phyloP scores from a whole-genome alignment of 257 asterid genomes.

The Nicotiana noctiflora region DNA sequence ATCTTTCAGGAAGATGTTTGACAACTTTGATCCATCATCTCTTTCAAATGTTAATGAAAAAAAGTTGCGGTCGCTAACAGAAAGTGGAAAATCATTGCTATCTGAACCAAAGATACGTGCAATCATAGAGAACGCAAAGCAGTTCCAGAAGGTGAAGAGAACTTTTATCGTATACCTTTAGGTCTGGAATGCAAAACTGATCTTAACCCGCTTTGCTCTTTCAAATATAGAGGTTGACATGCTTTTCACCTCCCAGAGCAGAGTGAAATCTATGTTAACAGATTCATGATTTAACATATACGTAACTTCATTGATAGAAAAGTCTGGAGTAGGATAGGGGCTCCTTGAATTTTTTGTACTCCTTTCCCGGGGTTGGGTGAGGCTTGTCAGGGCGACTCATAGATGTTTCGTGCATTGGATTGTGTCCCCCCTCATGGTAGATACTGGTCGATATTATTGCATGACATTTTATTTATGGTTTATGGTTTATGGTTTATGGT shows the following conservation, averaged over 20 bases:
- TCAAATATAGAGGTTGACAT: neutral
- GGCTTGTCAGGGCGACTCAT: too few species aligned
- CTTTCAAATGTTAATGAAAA: slow-evolving; percentile 54
- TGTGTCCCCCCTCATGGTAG: too few species aligned
- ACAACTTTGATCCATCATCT: slow-evolving; percentile 53
- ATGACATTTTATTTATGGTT: too few species aligned
- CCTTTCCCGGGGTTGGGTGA: too few species aligned
- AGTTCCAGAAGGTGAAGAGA: slow-evolving; percentile 51
- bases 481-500: too few species aligned
- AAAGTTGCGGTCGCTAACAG: slow-evolving; percentile 32
- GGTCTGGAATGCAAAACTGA: neutral
- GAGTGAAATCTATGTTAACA: neutral
- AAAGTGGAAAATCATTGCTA: slow-evolving; percentile 44
- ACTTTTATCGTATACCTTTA: neutral
- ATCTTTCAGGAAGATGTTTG: slow-evolving; percentile 51
- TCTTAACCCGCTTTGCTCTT: neutral
- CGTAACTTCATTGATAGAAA: neutral
- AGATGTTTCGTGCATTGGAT: too few species aligned
- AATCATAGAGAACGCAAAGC: slow-evolving; percentile 63
- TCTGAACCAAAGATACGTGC: slow-evolving; percentile 78
- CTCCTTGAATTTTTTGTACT: too few species aligned
- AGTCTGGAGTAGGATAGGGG: too few species aligned
- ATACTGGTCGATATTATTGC: too few species aligned
- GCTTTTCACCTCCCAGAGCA: neutral
- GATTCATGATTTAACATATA: neutral